phyloP scores from a whole-genome alignment of 2,329 filamentous ascomycete species.

The Sporothrix brunneoviolacea region DNA sequence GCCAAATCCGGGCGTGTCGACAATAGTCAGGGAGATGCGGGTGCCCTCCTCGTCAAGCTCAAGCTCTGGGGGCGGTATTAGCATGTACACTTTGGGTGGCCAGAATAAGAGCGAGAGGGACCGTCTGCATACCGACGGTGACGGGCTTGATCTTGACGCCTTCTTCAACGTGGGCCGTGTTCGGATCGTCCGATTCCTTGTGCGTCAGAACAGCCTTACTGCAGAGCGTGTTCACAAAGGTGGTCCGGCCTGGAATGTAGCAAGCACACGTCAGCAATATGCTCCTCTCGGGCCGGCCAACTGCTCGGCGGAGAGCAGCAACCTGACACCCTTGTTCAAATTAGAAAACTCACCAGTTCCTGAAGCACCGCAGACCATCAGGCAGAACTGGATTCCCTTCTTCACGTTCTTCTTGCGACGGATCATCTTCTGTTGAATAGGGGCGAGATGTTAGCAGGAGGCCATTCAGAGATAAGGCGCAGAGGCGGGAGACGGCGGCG shows the following conservation, averaged over 20 bases:
- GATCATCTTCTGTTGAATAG: slow-evolving; percentile 69
- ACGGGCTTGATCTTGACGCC: slow-evolving; percentile 98
- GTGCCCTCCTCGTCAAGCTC: slow-evolving; percentile 98
- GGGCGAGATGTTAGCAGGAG: slow-evolving; percentile 21
- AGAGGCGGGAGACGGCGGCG: background rate
- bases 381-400: slow-evolving; percentile 99
- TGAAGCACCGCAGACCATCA: slow-evolving; percentile 99
- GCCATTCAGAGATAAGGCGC: slow-evolving; percentile 1
- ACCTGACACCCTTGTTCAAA: slow-evolving; percentile 1
- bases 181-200: slow-evolving; percentile 89
- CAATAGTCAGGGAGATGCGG: slow-evolving; percentile 94
- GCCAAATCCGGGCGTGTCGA: slow-evolving; percentile 96
- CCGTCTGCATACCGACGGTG: slow-evolving; percentile 65
- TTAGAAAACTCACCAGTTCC: slow-evolving; percentile 70
- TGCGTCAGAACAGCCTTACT: slow-evolving; percentile 84
- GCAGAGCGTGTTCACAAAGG: slow-evolving; percentile 99
- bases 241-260: slow-evolving; percentile 73
- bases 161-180: slow-evolving; percentile 85
- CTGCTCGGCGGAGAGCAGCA: background rate
- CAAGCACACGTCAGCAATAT: background rate
- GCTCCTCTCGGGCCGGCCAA: background rate
- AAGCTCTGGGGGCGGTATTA: slow-evolving; percentile 54
- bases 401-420: slow-evolving; percentile 99
- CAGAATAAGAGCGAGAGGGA: background rate
- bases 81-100: slow-evolving; percentile 23